Evolutionary conservation across 2,329 filamentous ascomycete species (phyloP).

Genomic region (Lachnellula hyalina): DNA sequence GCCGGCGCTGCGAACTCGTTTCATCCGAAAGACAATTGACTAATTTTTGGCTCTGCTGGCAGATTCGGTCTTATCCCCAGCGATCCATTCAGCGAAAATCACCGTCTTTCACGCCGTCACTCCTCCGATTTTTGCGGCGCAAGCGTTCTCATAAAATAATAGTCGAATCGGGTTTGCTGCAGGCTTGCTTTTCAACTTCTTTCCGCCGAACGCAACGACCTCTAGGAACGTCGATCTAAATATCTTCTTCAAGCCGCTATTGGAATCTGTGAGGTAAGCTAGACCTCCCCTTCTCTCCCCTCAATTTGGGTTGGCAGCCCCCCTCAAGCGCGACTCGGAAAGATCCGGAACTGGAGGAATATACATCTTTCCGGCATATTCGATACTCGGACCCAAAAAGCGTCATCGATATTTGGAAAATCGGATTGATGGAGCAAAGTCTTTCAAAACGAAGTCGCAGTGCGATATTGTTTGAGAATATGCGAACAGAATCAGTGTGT

Average conservation of each 20-base stretch:
- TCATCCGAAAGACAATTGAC: conserved; percentile 15
- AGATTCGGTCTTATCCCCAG: conserved; percentile 29
- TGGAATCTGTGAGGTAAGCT: conserved; percentile 27
- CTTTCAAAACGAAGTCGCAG: background rate
- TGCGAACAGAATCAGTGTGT: background rate
- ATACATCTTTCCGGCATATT: background rate
- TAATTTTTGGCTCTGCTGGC: conserved; percentile 18
- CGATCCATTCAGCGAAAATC: conserved; percentile 27
- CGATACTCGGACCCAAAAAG: background rate
- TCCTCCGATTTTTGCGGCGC: conserved; percentile 27
- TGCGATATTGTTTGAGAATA: background rate
- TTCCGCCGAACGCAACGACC: conserved; percentile 21
- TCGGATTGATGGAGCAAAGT: background rate
- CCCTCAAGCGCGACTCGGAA: background rate
- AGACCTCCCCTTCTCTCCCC: conserved; percentile 3
- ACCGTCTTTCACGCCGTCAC: conserved; percentile 24
- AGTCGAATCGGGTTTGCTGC: conserved; percentile 22
- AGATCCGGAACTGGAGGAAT: background rate
- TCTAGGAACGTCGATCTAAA: conserved; percentile 23
- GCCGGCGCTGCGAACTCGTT: conserved; percentile 1
- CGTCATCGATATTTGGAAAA: background rate
- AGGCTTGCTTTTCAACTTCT: conserved; percentile 19
- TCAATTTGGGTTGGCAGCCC: conserved; percentile 20
- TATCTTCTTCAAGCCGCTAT: conserved; percentile 23
- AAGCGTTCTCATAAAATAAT: conserved; percentile 24